phyloP scores from a whole-genome alignment of 2,329 filamentous ascomycete species.

The Podosphaera xanthii region DNA sequence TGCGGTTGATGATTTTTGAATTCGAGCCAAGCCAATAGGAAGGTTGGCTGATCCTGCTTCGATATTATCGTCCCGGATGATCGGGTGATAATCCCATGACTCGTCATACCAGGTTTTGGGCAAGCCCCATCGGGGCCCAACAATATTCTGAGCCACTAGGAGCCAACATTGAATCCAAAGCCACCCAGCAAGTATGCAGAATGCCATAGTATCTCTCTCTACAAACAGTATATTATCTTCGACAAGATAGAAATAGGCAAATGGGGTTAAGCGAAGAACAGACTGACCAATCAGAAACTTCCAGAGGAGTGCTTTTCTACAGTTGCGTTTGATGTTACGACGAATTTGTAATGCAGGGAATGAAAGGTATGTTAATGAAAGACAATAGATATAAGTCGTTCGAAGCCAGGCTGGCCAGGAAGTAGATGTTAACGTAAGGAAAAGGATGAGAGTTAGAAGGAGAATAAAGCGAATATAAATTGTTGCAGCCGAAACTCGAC shows the following conservation, averaged over 20 bases:
- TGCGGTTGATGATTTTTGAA: slow-evolving; percentile 9
- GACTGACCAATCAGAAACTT: slow-evolving; percentile 75
- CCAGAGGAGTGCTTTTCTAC: slow-evolving; percentile 76
- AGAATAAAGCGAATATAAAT: slow-evolving; percentile 35
- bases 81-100: slow-evolving; percentile 87
- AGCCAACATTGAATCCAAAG: slow-evolving; percentile 67
- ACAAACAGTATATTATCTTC: slow-evolving; percentile 64
- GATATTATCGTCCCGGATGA: slow-evolving; percentile 60
- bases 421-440: slow-evolving; percentile 34
- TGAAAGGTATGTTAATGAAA: slow-evolving; percentile 60
- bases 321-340: slow-evolving; percentile 77
- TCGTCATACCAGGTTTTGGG: slow-evolving; percentile 43
- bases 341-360: slow-evolving; percentile 85
- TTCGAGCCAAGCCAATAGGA: slow-evolving; percentile 46
- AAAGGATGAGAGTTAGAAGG: slow-evolving; percentile 29
- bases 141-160: slow-evolving; percentile 58
- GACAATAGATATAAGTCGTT: slow-evolving; percentile 32
- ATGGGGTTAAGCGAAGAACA: slow-evolving; percentile 50
- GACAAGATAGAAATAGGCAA: slow-evolving; percentile 67
- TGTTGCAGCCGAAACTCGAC: slow-evolving; percentile 22
- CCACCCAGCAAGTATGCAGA: slow-evolving; percentile 48
- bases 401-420: slow-evolving; percentile 36
- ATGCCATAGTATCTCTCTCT: slow-evolving; percentile 39
- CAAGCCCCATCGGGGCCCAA: slow-evolving; percentile 75
- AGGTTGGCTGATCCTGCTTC: slow-evolving; percentile 45